Base-by-base conservation (phyloP, 257 asterid genomes). In the Solanum paucissectum region DNA sequence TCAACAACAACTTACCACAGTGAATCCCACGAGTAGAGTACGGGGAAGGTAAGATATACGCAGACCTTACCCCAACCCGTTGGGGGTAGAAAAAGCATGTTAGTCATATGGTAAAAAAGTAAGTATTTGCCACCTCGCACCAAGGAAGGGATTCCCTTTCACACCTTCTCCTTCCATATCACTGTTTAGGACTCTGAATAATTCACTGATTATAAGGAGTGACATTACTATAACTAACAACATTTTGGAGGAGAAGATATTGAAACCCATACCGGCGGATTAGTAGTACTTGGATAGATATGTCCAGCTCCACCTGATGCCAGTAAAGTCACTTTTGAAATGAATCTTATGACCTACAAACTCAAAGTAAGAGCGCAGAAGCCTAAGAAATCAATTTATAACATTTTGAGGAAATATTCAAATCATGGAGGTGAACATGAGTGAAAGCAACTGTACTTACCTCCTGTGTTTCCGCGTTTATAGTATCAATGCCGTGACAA, bases 281-380 rank as follows among this genome's bases (percentile, higher is more conserved):
- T 97, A 60, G 99, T 97, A 18, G 99, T 97, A 86, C 92, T 94
- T 38, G 99, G 99, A 88, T 97, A 97, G 85, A 96, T 94, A 93
- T 97, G 99, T 60, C 99, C 99, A 90, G 99, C 99, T 85, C 99
- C 99, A 87, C 99, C 99, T 42, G 99, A 96, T 86, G 99, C 99
- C 83, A 97, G 98, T 88, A 96, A 92, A 77, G 98, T 94, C 77
- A 93, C 98, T 93, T 94, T 97, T 81, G 99, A 95, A 87, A 97
- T 92, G 90, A 97, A 96, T 88, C 99, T 93, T 44, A 95, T 98
- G 90, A 97, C 98, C 99, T 97, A 92, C 60, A 89, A 83, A 84
- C 68, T 69, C 83, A 90, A 81, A 68, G 64, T 46, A 82, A 86
- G 52, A 49, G 52, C 9, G 11, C 83, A 44, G 83, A 29, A 82